A percentile compares a stretch with the other conserved stretches of the same genome.
Evolutionary conservation across 164 flowering plant genomes (phyloP).

Genomic region (grape (Vitis vinifera)): DNA sequence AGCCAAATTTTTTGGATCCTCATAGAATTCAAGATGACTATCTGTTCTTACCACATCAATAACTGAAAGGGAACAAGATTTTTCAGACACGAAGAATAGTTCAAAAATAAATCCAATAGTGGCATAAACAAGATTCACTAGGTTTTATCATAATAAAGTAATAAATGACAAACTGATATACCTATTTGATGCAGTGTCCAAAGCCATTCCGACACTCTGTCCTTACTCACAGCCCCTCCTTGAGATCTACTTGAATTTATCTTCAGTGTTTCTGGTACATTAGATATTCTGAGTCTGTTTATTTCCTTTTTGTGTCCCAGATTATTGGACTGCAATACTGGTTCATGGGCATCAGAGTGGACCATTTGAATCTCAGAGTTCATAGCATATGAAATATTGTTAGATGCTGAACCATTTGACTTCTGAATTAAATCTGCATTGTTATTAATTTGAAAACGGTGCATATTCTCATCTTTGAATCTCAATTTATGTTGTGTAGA

Average conservation of each 20-base stretch:
- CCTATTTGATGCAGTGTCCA: constrained; percentile 96
- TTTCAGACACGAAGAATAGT: constrained; percentile 6
- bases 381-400: constrained; percentile 19
- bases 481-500: constrained; percentile 32
- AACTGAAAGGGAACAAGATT: constrained; percentile 41
- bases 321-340: constrained; percentile 21
- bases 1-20: constrained; percentile 75
- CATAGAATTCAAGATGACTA: constrained; percentile 87
- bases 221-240: constrained; percentile 42
- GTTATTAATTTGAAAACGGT: constrained; percentile 68
- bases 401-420: constrained; percentile 38
- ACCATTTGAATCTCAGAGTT: constrained; percentile 43
- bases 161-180: constrained; percentile 16
- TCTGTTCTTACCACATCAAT: constrained; percentile 96
- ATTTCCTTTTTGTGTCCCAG: constrained; percentile 32
- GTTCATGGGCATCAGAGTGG: constrained; percentile 25
- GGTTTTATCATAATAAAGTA: neutral
- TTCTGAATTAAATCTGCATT: constrained; percentile 70
- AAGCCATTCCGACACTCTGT: constrained; percentile 84
- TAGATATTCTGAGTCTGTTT: constrained; percentile 52
- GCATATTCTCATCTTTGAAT: constrained; percentile 54
- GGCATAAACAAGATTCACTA: neutral
- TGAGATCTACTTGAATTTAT: constrained; percentile 31
- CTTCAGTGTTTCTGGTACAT: constrained; percentile 38
- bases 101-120: neutral